Evolutionary conservation across 371 early-diverging fungal genomes (phyloP).

Genomic region (Apophysomyces ossiformis): DNA sequence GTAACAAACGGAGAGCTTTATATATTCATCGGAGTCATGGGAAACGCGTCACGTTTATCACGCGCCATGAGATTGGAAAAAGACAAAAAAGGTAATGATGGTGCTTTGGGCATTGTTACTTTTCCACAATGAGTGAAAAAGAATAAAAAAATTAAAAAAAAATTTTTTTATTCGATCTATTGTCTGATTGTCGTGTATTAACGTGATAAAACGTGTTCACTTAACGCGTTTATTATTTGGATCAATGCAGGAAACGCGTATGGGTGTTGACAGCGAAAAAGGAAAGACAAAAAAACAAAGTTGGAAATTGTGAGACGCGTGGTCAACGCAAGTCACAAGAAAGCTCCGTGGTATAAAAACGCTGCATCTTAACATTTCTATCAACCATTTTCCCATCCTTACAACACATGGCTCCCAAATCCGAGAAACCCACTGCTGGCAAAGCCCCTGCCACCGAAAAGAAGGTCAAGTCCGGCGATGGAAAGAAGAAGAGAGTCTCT

Average conservation of each 20-base stretch:
- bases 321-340: constrained; percentile 5
- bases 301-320: not conserved
- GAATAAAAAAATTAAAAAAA: constrained; percentile 1
- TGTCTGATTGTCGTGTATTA: not conserved
- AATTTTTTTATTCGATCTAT: constrained; percentile 19
- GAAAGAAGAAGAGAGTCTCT: constrained; percentile 64
- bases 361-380: constrained; percentile 17
- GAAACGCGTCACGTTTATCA: constrained; percentile 6
- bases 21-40: constrained; percentile 10
- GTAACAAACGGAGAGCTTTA: not conserved
- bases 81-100: not conserved
- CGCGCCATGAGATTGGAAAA: constrained; percentile 3
- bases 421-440: constrained; percentile 64
- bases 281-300: constrained; percentile 4
- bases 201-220: constrained; percentile 16
- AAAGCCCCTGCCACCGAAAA: constrained; percentile 72
- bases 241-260: not conserved
- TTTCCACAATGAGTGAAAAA: not conserved
- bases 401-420: constrained; percentile 54
- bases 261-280: not conserved
- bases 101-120: no score
- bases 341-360: constrained; percentile 15
- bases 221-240: not conserved
- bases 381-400: constrained; percentile 12
- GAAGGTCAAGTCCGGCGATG: constrained; percentile 46